Base-by-base conservation (phyloP, 768 basidiomycete genomes). In the Tubosaeta brunneosetosa region DNA sequence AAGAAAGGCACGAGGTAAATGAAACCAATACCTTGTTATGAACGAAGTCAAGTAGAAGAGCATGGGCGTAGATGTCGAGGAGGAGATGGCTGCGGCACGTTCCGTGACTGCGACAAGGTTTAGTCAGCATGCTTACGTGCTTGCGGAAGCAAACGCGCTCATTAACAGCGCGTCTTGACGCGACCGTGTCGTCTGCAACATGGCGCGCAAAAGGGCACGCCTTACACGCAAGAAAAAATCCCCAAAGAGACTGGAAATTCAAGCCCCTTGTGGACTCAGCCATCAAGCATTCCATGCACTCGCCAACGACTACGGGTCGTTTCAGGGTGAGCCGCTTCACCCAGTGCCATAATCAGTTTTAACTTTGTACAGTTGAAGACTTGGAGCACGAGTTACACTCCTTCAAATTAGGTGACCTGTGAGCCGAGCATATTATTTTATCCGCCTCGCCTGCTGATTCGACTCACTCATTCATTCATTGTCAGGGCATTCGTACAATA, bases 31-130 rank as follows among this genome's bases (percentile, higher is more conserved):
- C 76, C 77, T 75, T 45, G 71, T 67, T 37, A 78, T 33, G 41
- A 72, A 67, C 31, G 73, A 75, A 9, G 69, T 63, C 53, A 77
- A 61, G 65, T 73, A 74, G 59, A 78, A 66, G 22, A 77, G 52
- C 76, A 77, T 27, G 41, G 22, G 22, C 22, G 37, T 48, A 34
- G 34, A 46, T 38, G 44, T 38, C 38, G 51, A 29, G 31, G 36
- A 40, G 19, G 17, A 22, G 38, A 22, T 22, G 22, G 3, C 22
- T 40, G 17, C 17, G 32, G 45, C 61, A 61, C 64, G 61, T 51
- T 56, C 19, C 13, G 44, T 29, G 25, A 45, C 17, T 1, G 25
- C n/a, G 8, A 6, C 6, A 31, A 11, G 26, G 7, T 19, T 53
- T 46, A 19, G 47, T 60, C 53, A 58, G 42, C 49, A n/a, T 53